These are phyloP conservation scores for Neurospora sp. DNA, from an alignment of 495 filamentous ascomycete genomes.

Conservation along the genomic window DNA sequence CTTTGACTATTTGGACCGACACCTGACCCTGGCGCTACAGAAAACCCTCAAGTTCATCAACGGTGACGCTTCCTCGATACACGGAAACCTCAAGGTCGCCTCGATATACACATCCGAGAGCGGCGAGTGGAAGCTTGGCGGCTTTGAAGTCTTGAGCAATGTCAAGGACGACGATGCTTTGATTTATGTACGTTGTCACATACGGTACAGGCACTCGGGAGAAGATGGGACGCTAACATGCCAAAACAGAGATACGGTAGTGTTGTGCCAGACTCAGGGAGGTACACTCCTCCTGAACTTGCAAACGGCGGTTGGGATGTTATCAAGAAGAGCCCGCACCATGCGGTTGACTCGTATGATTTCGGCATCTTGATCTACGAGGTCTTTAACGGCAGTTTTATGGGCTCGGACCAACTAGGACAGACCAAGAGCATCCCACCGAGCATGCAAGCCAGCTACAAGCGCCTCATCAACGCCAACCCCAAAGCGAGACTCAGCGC, in stretches of 20 bases:
- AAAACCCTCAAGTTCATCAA: slow-evolving; percentile 94
- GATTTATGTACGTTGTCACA: slow-evolving; percentile 58
- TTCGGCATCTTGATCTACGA: slow-evolving; percentile 81
- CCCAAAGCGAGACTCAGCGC: slow-evolving; percentile 80
- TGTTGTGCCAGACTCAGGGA: slow-evolving; percentile 68
- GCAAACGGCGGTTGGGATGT: slow-evolving; percentile 78
- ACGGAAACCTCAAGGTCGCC: slow-evolving; percentile 72
- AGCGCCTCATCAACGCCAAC: slow-evolving; percentile 74
- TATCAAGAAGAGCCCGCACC: slow-evolving; percentile 71
- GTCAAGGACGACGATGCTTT: slow-evolving; percentile 91
- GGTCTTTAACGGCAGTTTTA: slow-evolving; percentile 77
- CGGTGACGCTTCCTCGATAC: slow-evolving; percentile 80
- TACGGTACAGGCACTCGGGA: neutral
- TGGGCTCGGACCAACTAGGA: slow-evolving; percentile 60
- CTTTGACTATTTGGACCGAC: neutral
- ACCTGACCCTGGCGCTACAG: slow-evolving; percentile 29
- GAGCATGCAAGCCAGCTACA: slow-evolving; percentile 81
- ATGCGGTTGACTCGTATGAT: slow-evolving; percentile 77
- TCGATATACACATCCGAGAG: slow-evolving; percentile 90
- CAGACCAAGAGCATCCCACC: slow-evolving; percentile 81
- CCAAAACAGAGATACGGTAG: slow-evolving; percentile 64
- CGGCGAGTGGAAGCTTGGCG: slow-evolving; percentile 93
- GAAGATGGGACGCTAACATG: slow-evolving; percentile 1
- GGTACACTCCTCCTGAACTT: slow-evolving; percentile 80
- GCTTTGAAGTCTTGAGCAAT: slow-evolving; percentile 86